A percentile compares a stretch with the other conserved stretches of the same genome.
Evolutionary conservation across 176 grass and related monocot genomes (phyloP).

Genomic region (Chloris gayana): DNA sequence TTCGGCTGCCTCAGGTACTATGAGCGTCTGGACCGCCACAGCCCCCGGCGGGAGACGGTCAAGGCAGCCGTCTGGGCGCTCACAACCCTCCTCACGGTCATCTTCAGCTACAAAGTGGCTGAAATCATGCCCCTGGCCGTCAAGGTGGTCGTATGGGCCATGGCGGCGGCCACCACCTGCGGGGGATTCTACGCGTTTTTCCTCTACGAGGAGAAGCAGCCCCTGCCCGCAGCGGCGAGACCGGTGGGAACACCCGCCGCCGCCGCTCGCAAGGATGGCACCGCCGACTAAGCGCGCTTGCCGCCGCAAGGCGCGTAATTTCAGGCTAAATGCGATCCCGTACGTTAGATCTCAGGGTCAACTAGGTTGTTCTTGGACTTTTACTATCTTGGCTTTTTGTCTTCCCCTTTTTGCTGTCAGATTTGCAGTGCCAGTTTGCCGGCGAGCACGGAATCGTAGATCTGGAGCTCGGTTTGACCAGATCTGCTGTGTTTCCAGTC

Average conservation of each 20-base stretch:
- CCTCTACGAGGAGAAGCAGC: constrained; percentile 25
- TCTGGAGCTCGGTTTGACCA: not conserved
- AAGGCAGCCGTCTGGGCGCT: constrained; percentile 6
- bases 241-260: not conserved
- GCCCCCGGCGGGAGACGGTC: not conserved
- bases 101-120: constrained; percentile 3
- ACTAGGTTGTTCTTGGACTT: not conserved
- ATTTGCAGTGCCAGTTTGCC: not conserved
- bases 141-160: constrained; percentile 42
- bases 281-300: not conserved
- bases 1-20: not conserved
- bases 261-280: not conserved
- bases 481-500: not conserved
- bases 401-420: not conserved
- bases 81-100: constrained; percentile 7
- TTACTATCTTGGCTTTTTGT: not conserved
- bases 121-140: constrained; percentile 45
- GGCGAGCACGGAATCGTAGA: not conserved
- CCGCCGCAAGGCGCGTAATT: not conserved
- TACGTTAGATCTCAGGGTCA: constrained; percentile 20
- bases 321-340: too few relatives aligned
- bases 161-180: constrained; percentile 37
- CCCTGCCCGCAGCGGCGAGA: not conserved
- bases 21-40: not conserved
- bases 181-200: constrained; percentile 60